These are phyloP conservation scores for Crucibulum parvulum DNA, from an alignment of 1,284 basidiomycete genomes.

Conservation along the genomic window DNA sequence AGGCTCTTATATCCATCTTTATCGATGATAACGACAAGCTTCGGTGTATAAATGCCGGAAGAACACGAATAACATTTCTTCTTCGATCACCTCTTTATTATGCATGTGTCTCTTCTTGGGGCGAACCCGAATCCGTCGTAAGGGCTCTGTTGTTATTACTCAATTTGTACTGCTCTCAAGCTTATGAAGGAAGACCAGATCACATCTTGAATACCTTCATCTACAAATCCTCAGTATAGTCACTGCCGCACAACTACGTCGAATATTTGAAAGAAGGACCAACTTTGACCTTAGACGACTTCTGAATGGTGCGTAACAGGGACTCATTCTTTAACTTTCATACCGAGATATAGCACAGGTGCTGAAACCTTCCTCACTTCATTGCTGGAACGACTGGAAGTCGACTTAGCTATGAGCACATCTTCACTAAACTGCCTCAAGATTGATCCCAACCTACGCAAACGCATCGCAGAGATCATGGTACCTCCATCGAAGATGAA, in stretches of 20 bases:
- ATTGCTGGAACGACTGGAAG: conserved; percentile 74
- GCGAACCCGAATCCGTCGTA: conserved; percentile 93
- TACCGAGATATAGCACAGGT: conserved; percentile 49
- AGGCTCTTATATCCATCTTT: conserved; percentile 93
- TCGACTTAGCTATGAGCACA: conserved; percentile 81
- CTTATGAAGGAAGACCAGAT: conserved; percentile 81
- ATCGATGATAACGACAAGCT: conserved; percentile 87
- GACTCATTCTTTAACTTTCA: conserved; percentile 2
- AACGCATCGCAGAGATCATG: conserved; percentile 77
- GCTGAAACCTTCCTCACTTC: conserved; percentile 84
- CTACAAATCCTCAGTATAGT: conserved; percentile 92
- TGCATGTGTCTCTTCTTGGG: conserved; percentile 89
- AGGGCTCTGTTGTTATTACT: conserved; percentile 41
- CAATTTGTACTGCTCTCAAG: conserved; percentile 25
- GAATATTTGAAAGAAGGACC: conserved; percentile 86
- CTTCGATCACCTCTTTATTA: conserved; percentile 91
- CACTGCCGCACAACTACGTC: conserved; percentile 82
- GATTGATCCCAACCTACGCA: conserved; percentile 72
- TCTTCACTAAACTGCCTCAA: conserved; percentile 85
- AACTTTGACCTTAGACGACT: conserved; percentile 93
- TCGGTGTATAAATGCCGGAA: conserved; percentile 79
- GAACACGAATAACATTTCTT: conserved; percentile 84
- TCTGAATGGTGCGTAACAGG: conserved; percentile 66
- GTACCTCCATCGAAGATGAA: conserved; percentile 84
- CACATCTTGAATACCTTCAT: conserved; percentile 94